phyloP scores from a whole-genome alignment of 257 asterid genomes.

The Solanum appendiculatum region DNA sequence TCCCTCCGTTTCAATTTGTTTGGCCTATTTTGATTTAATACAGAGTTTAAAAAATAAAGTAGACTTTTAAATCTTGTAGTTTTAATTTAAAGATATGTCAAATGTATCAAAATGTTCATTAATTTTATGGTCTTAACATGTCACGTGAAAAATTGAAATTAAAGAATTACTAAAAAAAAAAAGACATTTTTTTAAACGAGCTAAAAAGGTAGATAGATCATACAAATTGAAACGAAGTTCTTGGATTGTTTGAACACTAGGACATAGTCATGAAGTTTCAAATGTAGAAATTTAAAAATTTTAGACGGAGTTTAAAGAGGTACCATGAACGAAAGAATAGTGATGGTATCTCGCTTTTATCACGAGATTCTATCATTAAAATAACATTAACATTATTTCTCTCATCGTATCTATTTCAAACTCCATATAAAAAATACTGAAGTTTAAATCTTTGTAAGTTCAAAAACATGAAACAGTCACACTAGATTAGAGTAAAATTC shows the following conservation, averaged over 20 bases:
- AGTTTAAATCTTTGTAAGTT: background rate
- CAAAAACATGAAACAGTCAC: background rate
- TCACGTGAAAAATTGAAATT: background rate
- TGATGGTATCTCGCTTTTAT: background rate
- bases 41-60: rapidly evolving
- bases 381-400: background rate
- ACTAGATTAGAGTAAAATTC: background rate
- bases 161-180: rapidly evolving
- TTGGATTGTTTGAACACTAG: too few species aligned
- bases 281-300: too few species aligned
- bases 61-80: rapidly evolving
- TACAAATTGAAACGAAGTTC: rapidly evolving
- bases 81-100: too few species aligned
- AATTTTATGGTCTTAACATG: too few species aligned
- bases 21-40: rapidly evolving
- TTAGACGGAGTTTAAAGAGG: background rate
- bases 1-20: too few species aligned
- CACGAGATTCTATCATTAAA: background rate
- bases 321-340: background rate
- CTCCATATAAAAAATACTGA: too few species aligned
- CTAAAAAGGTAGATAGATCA: background rate
- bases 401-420: background rate
- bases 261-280: background rate
- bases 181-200: rapidly evolving
- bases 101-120: background rate